Evolutionary conservation across 805 yeast species (phyloP), one percentile per base, ranked within the genome.

Genomic region (Hermanozyma aechmeae): DNA sequence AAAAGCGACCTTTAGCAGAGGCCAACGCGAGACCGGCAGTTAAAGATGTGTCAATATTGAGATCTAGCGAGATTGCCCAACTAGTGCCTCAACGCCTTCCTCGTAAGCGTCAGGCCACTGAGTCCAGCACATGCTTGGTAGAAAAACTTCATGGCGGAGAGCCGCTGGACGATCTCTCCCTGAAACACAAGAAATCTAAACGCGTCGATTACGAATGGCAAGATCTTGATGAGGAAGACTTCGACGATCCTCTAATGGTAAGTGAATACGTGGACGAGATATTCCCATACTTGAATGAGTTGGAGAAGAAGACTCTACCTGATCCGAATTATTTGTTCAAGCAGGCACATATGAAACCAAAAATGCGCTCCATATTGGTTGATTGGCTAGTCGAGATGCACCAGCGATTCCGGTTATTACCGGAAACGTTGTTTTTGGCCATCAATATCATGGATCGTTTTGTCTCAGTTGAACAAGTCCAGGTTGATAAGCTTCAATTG

Each of bases 311-410:
- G 45, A 83, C 89, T 26, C 60, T 83, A 46, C 95, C 86, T 2
- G 78, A 73, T 39, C 55, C 79, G n/a, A 69, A 73, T 39, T 83
- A 82, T 50, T 55, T 82, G 21, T 64, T 58, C 37, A 67, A 74
- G 53, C 82, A 78, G 50, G 67, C 71, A 28, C 74, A 75, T 35
- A 55, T 84, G 42, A 74, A 79, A 44, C 94, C 95, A 32, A 72
- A 75, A 37, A 80, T 82, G 81, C 71, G 96, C 41, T 77, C 85
- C 6, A 81, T 86, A 29, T 60, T 86, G 34, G 84, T 86, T n/a
- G 95, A 87, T 56, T 86, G 96, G 96, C 65, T 86, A 41, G 84
- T 84, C 8, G 93, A 84, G 50, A 87, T 86, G 51, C 96, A 85
- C 58, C 64, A 76, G 41, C 71, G 83, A 50, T 86, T 86, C 56